Evolutionary conservation across 768 basidiomycete genomes (phyloP), one percentile per base, ranked within the genome.

Genomic region (Amanita pallidorosea): DNA sequence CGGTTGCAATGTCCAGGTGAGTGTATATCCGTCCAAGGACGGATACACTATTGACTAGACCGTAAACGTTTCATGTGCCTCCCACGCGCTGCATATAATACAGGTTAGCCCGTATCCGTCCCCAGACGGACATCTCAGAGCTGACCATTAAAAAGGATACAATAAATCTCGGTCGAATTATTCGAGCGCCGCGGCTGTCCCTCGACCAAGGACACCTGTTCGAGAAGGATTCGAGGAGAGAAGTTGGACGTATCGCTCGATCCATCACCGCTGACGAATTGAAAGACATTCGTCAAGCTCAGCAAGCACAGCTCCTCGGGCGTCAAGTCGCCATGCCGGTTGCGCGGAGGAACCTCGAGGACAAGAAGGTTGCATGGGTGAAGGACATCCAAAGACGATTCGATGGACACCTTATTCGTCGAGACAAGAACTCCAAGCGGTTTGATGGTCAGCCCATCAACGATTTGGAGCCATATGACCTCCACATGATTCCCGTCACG

Each of bases 271-370:
- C 41, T 1, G 41, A 12, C 0, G 41, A 23, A 1, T 8, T 8
- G 3, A 18, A 23, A 2, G 20, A 42, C 0, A 42, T 42, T 2
- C 41, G n/a, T n/a, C n/a, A n/a, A n/a, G n/a, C n/a, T n/a, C n/a
- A n/a, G n/a, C n/a, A n/a, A n/a, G n/a, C n/a, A 11, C 41, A 11
- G 1, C 6, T 42, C 23, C 20, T 42, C 1, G 20, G 18, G 1
- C 7, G 9, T 7, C 3, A 42, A 0, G 11, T 42, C 7, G 20
- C 1, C 2, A 22, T 42, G 18, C 41, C 41, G 0, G 9, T 1
- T 1, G 7, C 18, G 2, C 9, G 4, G 0, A 3, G 22, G 2
- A 13, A 1, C 3, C 8, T 45, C 0, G 9, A n/a, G 3, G 6
- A 33, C 4, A 8, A 7, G 3, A 12, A 45, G n/a, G 8, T 45